A percentile compares a stretch with the other conserved stretches of the same genome.
phyloP scores from a whole-genome alignment of 441 rosid species.

The Erodium texanum region DNA sequence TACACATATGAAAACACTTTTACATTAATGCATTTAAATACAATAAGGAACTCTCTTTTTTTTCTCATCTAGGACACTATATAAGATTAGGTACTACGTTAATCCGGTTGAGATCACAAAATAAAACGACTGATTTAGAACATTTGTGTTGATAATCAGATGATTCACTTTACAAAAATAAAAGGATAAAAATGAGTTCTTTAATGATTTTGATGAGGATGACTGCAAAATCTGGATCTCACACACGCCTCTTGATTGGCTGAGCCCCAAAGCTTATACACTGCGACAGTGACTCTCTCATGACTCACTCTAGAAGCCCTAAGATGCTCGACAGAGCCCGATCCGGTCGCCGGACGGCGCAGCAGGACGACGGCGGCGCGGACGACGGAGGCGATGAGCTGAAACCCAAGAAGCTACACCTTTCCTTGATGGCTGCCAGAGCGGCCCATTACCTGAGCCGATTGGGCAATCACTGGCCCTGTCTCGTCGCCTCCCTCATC shows the following conservation, averaged over 20 bases:
- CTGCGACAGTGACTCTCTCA: background rate
- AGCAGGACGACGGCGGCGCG: conserved; percentile 13
- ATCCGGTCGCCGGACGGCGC: conserved; percentile 18
- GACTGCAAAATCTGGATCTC: background rate
- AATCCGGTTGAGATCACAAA: no score
- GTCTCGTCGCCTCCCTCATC: conserved; percentile 42
- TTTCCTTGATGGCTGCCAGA: conserved; percentile 24
- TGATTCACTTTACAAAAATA: no score
- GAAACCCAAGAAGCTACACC: conserved; percentile 63
- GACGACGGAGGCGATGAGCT: conserved; percentile 44
- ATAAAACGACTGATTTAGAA: no score
- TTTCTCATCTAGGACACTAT: no score
- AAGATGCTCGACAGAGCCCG: conserved; percentile 15
- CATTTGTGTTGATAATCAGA: no score
- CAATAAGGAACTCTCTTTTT: no score
- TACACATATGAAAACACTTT: no score
- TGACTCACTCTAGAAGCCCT: background rate
- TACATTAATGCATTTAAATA: no score
- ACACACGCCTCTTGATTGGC: no score
- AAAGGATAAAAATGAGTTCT: no score
- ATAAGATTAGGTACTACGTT: no score
- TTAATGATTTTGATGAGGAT: no score
- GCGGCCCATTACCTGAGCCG: conserved; percentile 7
- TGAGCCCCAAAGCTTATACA: background rate
- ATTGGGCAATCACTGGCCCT: conserved; percentile 32